These are phyloP conservation scores for Podochytrium sp. DNA, from an alignment of 192 early-diverging fungal genomes.

Conservation along the genomic window DNA sequence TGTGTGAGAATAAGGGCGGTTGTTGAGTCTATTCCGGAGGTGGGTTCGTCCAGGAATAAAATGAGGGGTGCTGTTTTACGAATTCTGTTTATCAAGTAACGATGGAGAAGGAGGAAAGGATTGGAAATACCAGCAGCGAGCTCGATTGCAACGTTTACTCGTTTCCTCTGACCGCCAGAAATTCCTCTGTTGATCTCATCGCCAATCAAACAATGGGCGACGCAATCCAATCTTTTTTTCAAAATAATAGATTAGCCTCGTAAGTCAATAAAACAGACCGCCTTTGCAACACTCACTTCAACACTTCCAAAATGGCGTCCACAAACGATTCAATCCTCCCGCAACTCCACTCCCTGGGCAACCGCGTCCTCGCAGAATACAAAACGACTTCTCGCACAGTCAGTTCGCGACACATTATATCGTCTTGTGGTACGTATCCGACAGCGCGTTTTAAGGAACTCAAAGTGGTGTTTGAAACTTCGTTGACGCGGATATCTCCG, in stretches of 20 bases:
- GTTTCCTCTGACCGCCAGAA: constrained; percentile 82
- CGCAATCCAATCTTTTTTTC: background rate
- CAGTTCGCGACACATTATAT: constrained; percentile 38
- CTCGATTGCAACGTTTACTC: constrained; percentile 80
- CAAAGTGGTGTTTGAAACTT: constrained; percentile 25
- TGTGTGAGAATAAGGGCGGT: constrained; percentile 68
- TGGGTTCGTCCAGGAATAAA: constrained; percentile 87
- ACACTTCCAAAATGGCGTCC: constrained; percentile 5
- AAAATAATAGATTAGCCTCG: background rate
- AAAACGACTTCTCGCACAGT: constrained; percentile 57
- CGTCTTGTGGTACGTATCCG: constrained; percentile 49
- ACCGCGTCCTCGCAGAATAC: constrained; percentile 72
- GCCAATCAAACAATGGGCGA: constrained; percentile 43
- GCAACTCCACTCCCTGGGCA: constrained; percentile 49
- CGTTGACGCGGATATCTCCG: constrained; percentile 40
- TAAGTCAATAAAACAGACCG: background rate
- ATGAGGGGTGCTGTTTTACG: constrained; percentile 58
- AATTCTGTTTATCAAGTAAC: background rate
- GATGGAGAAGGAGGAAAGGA: background rate
- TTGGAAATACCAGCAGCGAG: constrained; percentile 59
- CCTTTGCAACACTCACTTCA: constrained; percentile 17
- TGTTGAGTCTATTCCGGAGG: constrained; percentile 78
- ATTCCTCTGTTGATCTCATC: constrained; percentile 77
- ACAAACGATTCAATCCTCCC: constrained; percentile 24
- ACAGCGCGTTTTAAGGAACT: constrained; percentile 39